Conservation (phyloP, 805 yeast species). For the Candida montana region DNA sequence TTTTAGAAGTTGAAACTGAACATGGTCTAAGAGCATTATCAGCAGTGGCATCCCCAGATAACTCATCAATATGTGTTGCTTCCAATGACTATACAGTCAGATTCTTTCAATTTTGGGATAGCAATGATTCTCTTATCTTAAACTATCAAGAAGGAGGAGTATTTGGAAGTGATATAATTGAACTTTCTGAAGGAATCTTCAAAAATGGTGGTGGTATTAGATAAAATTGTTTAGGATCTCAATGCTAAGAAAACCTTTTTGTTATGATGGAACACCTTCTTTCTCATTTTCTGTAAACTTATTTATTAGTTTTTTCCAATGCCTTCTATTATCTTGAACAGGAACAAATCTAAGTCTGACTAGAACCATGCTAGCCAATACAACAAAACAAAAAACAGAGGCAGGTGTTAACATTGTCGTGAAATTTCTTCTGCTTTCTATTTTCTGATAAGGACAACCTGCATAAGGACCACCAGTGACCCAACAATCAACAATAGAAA, state of each 20-base stretch:
- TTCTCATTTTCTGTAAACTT: slow-evolving; percentile 57
- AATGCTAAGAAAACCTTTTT: no score
- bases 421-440: slow-evolving; percentile 50
- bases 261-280: slow-evolving; percentile 84
- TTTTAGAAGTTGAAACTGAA: slow-evolving; percentile 44
- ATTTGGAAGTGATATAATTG: slow-evolving; percentile 54
- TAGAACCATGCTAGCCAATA: slow-evolving; percentile 45
- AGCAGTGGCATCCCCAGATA: slow-evolving; percentile 63
- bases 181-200: slow-evolving; percentile 50
- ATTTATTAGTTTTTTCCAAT: slow-evolving; percentile 55
- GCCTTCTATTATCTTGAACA: slow-evolving; percentile 60
- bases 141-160: slow-evolving; percentile 40
- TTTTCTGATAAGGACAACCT: slow-evolving; percentile 67
- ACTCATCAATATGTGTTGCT: slow-evolving; percentile 60
- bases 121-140: slow-evolving; percentile 28
- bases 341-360: slow-evolving; percentile 62
- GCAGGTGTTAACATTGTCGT: slow-evolving; percentile 63
- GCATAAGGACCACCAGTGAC: slow-evolving; percentile 77
- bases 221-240: slow-evolving; percentile 5
- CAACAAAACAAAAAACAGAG: slow-evolving; percentile 47
- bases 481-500: slow-evolving; percentile 74
- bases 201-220: slow-evolving; percentile 25
- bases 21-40: slow-evolving; percentile 56
- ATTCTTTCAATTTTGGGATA: slow-evolving; percentile 69
- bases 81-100: slow-evolving; percentile 74